These are phyloP conservation scores for Penicillium fimorum DNA, from an alignment of 495 filamentous ascomycete genomes.

Conservation along the genomic window DNA sequence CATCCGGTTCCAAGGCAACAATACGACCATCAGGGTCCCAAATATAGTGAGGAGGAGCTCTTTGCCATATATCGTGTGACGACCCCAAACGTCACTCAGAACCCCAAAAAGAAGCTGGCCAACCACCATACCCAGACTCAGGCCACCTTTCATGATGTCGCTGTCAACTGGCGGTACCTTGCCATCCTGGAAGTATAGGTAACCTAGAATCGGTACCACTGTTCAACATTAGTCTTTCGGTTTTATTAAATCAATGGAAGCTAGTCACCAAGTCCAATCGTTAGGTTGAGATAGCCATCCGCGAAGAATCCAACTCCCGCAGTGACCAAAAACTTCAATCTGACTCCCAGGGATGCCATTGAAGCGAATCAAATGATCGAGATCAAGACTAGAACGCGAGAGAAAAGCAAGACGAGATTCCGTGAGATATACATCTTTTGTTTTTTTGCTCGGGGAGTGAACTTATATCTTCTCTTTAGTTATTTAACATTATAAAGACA, in stretches of 20 bases:
- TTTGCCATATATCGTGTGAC: conserved; percentile 17
- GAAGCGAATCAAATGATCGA: not conserved
- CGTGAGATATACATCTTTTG: too few species aligned
- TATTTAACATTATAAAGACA: not conserved
- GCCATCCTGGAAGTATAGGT: conserved; percentile 18
- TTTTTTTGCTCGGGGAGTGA: not conserved
- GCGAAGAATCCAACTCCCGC: conserved; percentile 20
- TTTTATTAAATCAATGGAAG: not conserved
- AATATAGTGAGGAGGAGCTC: conserved; percentile 16
- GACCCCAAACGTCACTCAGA: conserved; percentile 16
- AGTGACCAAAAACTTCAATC: conserved; percentile 16
- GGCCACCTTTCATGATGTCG: conserved; percentile 20
- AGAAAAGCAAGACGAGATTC: too few species aligned
- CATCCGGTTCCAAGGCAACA: conserved; percentile 21
- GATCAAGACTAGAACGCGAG: too few species aligned
- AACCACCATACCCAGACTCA: conserved; percentile 19
- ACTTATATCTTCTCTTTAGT: not conserved
- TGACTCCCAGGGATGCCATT: conserved; percentile 22
- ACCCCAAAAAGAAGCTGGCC: conserved; percentile 18
- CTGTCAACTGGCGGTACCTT: conserved; percentile 17
- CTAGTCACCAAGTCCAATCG: conserved; percentile 23
- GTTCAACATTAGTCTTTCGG: not conserved
- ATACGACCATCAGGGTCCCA: conserved; percentile 19
- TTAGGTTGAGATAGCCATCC: conserved; percentile 23
- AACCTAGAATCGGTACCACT: conserved; percentile 17